phyloP scores from a whole-genome alignment of 202 grass and related monocot genomes.

The Schoenoplectus tabernaemontani region DNA sequence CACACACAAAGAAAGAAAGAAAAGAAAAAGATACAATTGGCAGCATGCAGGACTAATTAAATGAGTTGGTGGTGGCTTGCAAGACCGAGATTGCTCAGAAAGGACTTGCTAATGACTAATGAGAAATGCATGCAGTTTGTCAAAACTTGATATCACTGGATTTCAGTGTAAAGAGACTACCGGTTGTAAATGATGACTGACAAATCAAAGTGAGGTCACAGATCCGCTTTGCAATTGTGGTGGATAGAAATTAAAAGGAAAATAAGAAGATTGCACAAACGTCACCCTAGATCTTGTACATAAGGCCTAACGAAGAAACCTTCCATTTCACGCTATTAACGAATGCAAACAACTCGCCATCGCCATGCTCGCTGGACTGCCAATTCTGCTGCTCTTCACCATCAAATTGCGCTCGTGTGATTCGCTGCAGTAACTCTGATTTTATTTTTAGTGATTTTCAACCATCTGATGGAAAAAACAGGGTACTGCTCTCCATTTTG shows the following conservation, averaged over 20 bases:
- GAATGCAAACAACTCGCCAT: constrained; percentile 6
- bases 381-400: too few relatives aligned
- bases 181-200: neutral
- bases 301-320: neutral
- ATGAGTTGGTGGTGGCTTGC: too few relatives aligned
- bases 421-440: too few relatives aligned
- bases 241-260: neutral
- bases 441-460: too few relatives aligned
- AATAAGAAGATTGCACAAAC: constrained; percentile 4
- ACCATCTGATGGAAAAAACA: too few relatives aligned
- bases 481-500: too few relatives aligned
- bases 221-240: neutral
- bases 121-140: neutral
- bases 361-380: neutral
- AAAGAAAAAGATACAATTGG: too few relatives aligned
- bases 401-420: too few relatives aligned
- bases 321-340: constrained; percentile 22
- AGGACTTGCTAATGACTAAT: neutral
- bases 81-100: neutral
- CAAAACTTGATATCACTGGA: too few relatives aligned
- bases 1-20: too few relatives aligned
- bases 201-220: neutral
- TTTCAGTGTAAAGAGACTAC: neutral
- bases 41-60: too few relatives aligned
- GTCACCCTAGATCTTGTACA: constrained; percentile 1